Percentiles rank a stretch among this genome's conserved stretches.
phyloP scores from a whole-genome alignment of 1,284 basidiomycete species.

The Cutaneotrichosporon sp. region DNA sequence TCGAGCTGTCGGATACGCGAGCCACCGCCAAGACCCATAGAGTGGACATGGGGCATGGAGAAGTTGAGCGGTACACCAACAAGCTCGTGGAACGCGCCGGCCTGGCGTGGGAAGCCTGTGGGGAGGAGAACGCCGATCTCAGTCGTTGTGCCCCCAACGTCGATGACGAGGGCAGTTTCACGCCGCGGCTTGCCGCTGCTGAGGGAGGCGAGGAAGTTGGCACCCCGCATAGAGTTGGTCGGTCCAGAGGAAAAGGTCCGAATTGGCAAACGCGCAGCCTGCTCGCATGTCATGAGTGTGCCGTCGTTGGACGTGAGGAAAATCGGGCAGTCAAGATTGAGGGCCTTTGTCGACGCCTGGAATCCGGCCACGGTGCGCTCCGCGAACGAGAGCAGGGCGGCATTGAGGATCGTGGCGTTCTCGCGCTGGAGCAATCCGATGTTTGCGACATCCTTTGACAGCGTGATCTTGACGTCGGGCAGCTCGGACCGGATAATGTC shows the following conservation, averaged over 20 bases:
- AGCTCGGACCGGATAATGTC: conserved; percentile 24
- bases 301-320: conserved; percentile 60
- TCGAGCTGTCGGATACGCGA: conserved; percentile 24
- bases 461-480: conserved; percentile 26
- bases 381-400: conserved; percentile 56
- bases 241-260: conserved; percentile 60
- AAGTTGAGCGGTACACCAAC: conserved; percentile 37
- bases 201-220: conserved; percentile 54
- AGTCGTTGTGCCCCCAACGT: conserved; percentile 57
- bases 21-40: conserved; percentile 38
- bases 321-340: conserved; percentile 54
- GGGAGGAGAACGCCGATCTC: conserved; percentile 18
- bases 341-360: conserved; percentile 52
- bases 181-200: conserved; percentile 33
- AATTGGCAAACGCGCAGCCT: conserved; percentile 58
- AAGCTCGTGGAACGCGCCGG: conserved; percentile 27
- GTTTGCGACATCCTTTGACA: conserved; percentile 37
- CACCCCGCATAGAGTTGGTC: conserved; percentile 62
- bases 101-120: conserved; percentile 39
- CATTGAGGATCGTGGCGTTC: conserved; percentile 60
- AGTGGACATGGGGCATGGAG: conserved; percentile 33
- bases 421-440: conserved; percentile 57
- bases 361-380: conserved; percentile 55
- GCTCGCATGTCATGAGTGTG: conserved; percentile 54
- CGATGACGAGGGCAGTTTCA: conserved; percentile 55